Conservation (phyloP, 768 basidiomycete species). For the Termitomyces sp. region DNA sequence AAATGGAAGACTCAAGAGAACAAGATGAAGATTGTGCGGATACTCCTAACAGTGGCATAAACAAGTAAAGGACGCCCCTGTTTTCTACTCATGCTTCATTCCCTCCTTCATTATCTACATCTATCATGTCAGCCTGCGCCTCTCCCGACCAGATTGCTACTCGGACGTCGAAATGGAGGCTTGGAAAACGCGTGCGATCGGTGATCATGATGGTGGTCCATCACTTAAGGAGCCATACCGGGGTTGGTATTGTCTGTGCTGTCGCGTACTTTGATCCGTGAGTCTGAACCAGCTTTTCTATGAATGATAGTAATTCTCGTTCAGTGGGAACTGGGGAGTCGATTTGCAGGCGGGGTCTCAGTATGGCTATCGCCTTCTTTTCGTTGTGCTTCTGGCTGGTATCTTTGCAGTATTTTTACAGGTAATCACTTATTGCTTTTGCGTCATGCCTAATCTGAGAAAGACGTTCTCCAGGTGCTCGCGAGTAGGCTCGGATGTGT, state of each 20-base stretch:
- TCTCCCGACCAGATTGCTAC: neutral
- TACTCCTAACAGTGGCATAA: no score
- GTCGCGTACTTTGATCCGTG: conserved; percentile 90
- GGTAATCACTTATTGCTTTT: conserved; percentile 29
- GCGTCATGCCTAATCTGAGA: neutral
- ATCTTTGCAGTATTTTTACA: conserved; percentile 81
- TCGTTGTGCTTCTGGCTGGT: conserved; percentile 79
- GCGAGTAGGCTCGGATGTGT: conserved; percentile 79
- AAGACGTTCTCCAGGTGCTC: conserved; percentile 43
- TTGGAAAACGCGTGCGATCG: conserved; percentile 22
- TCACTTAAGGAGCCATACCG: conserved; percentile 62
- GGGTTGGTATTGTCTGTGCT: conserved; percentile 81
- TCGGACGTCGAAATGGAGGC: neutral
- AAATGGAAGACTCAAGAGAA: no score
- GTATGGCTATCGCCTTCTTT: conserved; percentile 83
- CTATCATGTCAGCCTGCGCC: neutral
- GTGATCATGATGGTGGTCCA: conserved; percentile 28
- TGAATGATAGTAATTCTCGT: neutral
- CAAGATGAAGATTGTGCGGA: no score
- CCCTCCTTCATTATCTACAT: neutral
- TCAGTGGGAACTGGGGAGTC: conserved; percentile 84
- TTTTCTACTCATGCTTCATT: conserved; percentile 19
- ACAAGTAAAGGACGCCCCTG: no score
- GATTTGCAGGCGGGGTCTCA: conserved; percentile 83
- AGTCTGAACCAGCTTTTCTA: conserved; percentile 22